A percentile compares a stretch with the other conserved stretches of the same genome.
Evolutionary conservation across 2,329 filamentous ascomycete species (phyloP).

Genomic region (Aspergillus nomiae): DNA sequence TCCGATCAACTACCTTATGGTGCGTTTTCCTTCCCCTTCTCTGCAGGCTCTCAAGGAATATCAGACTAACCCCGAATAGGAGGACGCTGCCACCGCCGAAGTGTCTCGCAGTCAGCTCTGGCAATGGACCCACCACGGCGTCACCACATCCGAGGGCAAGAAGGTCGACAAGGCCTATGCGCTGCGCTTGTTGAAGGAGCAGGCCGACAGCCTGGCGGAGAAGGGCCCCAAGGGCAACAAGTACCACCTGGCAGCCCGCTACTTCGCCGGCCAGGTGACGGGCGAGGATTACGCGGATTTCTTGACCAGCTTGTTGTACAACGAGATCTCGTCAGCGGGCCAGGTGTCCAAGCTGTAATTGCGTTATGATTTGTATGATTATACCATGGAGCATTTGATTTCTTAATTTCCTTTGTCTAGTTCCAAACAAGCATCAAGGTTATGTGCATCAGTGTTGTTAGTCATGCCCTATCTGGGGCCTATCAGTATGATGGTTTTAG

Average conservation of each 20-base stretch:
- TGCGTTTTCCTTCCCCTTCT: conserved; percentile 28
- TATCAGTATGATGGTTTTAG: not conserved
- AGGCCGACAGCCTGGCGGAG: conserved; percentile 71
- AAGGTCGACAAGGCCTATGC: conserved; percentile 91
- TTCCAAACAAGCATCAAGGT: not conserved
- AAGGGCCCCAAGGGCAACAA: conserved; percentile 88
- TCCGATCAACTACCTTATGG: conserved; percentile 96
- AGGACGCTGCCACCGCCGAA: conserved; percentile 96
- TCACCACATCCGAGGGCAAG: conserved; percentile 83
- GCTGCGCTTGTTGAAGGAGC: conserved; percentile 82
- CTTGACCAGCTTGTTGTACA: conserved; percentile 81
- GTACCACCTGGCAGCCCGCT: conserved; percentile 84
- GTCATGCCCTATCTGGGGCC: not conserved
- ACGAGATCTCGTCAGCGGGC: conserved; percentile 59
- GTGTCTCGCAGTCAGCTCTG: conserved; percentile 92
- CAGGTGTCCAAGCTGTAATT: conserved; percentile 65
- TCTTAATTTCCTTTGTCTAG: not conserved
- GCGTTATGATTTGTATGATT: conserved; percentile 18
- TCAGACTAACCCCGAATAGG: conserved; percentile 40
- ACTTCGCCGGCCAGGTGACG: conserved; percentile 89
- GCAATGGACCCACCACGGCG: conserved; percentile 83
- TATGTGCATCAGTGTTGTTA: not conserved
- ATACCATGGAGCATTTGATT: conserved; percentile 1
- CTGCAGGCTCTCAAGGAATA: not conserved
- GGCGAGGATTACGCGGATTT: conserved; percentile 98